Percentiles rank a stretch among this genome's conserved stretches.
These are phyloP conservation scores for Solanum chaucha DNA, from an alignment of 257 asterid genomes.

Conservation along the genomic window DNA sequence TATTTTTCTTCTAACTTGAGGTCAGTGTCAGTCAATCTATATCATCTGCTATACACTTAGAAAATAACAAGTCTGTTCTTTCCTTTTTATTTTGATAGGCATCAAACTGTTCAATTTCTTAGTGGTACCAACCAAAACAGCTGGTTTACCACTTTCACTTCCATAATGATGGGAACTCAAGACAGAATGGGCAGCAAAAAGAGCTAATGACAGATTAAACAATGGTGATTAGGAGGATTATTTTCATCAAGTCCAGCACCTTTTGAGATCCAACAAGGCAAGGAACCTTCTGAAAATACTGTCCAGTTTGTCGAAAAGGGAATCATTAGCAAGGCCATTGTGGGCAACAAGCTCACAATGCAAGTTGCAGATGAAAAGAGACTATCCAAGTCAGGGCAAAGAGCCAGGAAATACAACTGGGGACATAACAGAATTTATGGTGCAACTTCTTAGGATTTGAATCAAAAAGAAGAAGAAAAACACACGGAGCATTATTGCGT, in stretches of 20 bases:
- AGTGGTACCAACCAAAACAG: too few species aligned
- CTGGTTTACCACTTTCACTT: too few species aligned
- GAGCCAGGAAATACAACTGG: background rate
- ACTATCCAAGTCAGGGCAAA: background rate
- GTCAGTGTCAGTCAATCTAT: too few species aligned
- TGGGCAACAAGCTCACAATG: background rate
- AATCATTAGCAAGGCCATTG: background rate
- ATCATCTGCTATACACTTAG: too few species aligned
- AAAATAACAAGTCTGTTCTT: too few species aligned
- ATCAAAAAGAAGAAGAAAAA: background rate
- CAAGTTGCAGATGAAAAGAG: background rate
- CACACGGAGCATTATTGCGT: background rate
- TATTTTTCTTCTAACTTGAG: too few species aligned
- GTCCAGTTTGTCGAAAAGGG: background rate
- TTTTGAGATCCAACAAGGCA: background rate
- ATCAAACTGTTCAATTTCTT: too few species aligned
- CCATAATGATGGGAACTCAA: too few species aligned
- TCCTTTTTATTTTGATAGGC: too few species aligned
- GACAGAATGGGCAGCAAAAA: too few species aligned
- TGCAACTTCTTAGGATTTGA: background rate
- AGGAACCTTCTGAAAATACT: background rate
- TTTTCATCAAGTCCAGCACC: background rate
- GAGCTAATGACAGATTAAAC: background rate
- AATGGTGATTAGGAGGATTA: background rate
- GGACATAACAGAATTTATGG: background rate